These are phyloP conservation scores for Carpinus fangiana DNA, from an alignment of 306 rosid species.

Conservation along the genomic window DNA sequence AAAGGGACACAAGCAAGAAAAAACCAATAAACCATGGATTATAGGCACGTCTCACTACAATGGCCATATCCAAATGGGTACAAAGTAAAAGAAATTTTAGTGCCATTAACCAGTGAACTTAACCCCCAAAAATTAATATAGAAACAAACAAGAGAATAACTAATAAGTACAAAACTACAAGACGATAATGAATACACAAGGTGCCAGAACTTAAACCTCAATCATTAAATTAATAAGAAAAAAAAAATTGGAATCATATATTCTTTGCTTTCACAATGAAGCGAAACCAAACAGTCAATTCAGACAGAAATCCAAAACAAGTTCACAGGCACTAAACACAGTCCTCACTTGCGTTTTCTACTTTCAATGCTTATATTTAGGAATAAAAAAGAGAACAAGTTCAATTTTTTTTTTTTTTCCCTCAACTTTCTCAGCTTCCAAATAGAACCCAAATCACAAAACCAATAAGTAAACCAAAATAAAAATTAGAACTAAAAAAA, in stretches of 20 bases:
- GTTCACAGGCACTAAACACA: slow-evolving; percentile 4
- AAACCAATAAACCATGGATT: not conserved
- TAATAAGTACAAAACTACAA: not conserved
- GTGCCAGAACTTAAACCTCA: slow-evolving; percentile 10
- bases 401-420: not conserved
- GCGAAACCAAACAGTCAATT: slow-evolving; percentile 6
- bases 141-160: slow-evolving; percentile 26
- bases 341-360: not conserved
- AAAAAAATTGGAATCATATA: not conserved
- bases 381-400: not conserved
- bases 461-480: not conserved
- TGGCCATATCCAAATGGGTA: slow-evolving; percentile 1
- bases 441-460: slow-evolving; percentile 2
- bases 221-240: not conserved
- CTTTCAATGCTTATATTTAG: not conserved
- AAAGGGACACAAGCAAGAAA: not conserved
- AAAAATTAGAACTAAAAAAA: not conserved
- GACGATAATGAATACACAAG: not conserved
- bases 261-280: not conserved
- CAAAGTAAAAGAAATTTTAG: slow-evolving; percentile 10
- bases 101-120: not conserved
- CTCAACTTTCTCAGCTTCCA: slow-evolving; percentile 7
- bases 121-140: slow-evolving; percentile 12
- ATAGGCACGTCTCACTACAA: slow-evolving; percentile 2
- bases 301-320: not conserved